Evolutionary conservation across 495 filamentous ascomycete species (phyloP), one percentile per base, ranked within the genome.

Genomic region (Sabuloglossum arenarium): DNA sequence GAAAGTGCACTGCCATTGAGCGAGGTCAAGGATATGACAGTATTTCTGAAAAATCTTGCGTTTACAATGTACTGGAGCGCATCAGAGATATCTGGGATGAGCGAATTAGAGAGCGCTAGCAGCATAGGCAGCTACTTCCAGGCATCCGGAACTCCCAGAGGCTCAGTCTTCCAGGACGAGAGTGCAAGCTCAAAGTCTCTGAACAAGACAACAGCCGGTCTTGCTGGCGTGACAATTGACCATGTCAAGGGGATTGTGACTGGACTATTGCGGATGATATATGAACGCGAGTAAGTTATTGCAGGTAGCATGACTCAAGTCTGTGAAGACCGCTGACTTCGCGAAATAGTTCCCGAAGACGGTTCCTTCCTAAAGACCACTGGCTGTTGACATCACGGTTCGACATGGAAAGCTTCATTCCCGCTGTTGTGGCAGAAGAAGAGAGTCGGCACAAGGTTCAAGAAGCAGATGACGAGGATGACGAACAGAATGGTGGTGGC

Each of bases 381-480:
- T 99, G 93, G 91, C 71, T 99, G 34, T 96, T 97, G 91, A 93
- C 84, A 0, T 79, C 79, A 29, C 81, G 81, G 19, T 88, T 97
- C 60, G 83, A 94, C 61, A 94, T 96, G 86, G 81, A 86, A 43
- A 79, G 82, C 0, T 96, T 99, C 60, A 89, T 94, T 51, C 70
- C 79, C 16, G 78, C 84, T 6, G 93, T 98, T 1, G 86, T 97
- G 5, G 69, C 77, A 46, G 91, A 99, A 66, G 88, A 97, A 64
- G 82, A 94, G 66, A 81, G 77, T 57, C 78, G 86, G 39, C 81
- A 85, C 55, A 72, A 79, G 49, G 71, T 84, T 11, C 72, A 82
- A 61, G 70, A 75, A 51, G 68, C 61, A 11, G 68, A 69, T 42
- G 70, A 72, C 34, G 63, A 64, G 29, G 63, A 67, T 31, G 64